A percentile compares a stretch with the other conserved stretches of the same genome.
phyloP scores from a whole-genome alignment of 1,284 basidiomycete species.

The Neotropicomus parvogracilis region DNA sequence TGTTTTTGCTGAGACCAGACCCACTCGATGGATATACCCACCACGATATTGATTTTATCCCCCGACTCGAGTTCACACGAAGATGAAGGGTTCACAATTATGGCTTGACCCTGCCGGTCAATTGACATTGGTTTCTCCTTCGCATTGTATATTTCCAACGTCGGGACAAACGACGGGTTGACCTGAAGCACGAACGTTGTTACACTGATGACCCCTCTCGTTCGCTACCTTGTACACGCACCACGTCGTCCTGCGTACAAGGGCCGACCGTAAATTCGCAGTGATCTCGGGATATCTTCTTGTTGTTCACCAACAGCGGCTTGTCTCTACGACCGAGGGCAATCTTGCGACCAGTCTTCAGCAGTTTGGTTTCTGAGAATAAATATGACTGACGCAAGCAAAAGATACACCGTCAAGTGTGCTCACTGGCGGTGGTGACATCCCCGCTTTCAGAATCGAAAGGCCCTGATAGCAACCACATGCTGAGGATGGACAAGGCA shows the following conservation, averaged over 20 bases:
- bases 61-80: slow-evolving; percentile 43
- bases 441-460: slow-evolving; percentile 27
- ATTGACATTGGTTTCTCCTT: slow-evolving; percentile 44
- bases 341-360: slow-evolving; percentile 55
- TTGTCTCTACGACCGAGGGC: slow-evolving; percentile 52
- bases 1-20: slow-evolving; percentile 16
- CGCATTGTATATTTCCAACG: slow-evolving; percentile 44
- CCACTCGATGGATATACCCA: slow-evolving; percentile 44
- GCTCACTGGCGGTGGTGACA: slow-evolving; percentile 22
- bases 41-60: slow-evolving; percentile 48
- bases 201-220: neutral
- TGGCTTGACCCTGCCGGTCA: slow-evolving; percentile 30
- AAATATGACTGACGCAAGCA: neutral
- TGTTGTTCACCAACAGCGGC: slow-evolving; percentile 50
- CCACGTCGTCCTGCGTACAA: slow-evolving; percentile 49
- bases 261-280: slow-evolving; percentile 51
- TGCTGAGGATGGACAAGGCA: neutral
- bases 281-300: slow-evolving; percentile 60
- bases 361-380: slow-evolving; percentile 52
- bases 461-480: slow-evolving; percentile 32
- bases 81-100: slow-evolving; percentile 31
- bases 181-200: slow-evolving; percentile 28
- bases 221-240: slow-evolving; percentile 32
- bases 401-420: neutral
- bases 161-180: slow-evolving; percentile 40